phyloP scores from a whole-genome alignment of 441 rosid genomes.

The Lepidium campestre region DNA sequence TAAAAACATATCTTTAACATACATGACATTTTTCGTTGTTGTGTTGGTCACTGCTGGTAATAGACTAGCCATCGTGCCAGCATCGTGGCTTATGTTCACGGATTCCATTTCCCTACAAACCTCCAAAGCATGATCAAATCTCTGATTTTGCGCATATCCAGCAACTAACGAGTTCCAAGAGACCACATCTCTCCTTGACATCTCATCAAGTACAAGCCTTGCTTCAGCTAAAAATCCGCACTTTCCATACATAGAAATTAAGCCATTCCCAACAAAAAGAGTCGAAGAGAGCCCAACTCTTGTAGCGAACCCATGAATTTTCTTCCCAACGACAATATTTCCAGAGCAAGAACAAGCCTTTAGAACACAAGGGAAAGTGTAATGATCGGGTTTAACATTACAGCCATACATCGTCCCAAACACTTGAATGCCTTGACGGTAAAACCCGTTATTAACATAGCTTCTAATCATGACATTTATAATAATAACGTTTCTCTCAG shows the following conservation, averaged over 20 bases:
- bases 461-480: slow-evolving; percentile 58
- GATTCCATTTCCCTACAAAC: slow-evolving; percentile 48
- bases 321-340: slow-evolving; percentile 35
- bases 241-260: slow-evolving; percentile 54
- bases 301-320: slow-evolving; percentile 39
- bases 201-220: slow-evolving; percentile 43
- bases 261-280: slow-evolving; percentile 48
- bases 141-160: slow-evolving; percentile 47
- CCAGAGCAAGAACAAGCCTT: slow-evolving; percentile 50
- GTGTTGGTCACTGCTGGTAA: slow-evolving; percentile 50
- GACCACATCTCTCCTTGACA: slow-evolving; percentile 48
- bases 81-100: slow-evolving; percentile 33
- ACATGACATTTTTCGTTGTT: slow-evolving; percentile 33
- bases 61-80: slow-evolving; percentile 60
- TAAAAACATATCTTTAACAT: slow-evolving; percentile 42
- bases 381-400: slow-evolving; percentile 41
- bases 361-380: slow-evolving; percentile 51
- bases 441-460: slow-evolving; percentile 36
- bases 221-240: slow-evolving; percentile 44
- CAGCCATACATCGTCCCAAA: slow-evolving; percentile 31
- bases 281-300: slow-evolving; percentile 44
- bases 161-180: slow-evolving; percentile 64
- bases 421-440: slow-evolving; percentile 39
- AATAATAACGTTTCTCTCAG: slow-evolving; percentile 45
- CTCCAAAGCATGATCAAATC: slow-evolving; percentile 46